A percentile compares a stretch with the other conserved stretches of the same genome.
Evolutionary conservation across 495 filamentous ascomycete genomes (phyloP).

Genomic region (Penicillium paradoxum): DNA sequence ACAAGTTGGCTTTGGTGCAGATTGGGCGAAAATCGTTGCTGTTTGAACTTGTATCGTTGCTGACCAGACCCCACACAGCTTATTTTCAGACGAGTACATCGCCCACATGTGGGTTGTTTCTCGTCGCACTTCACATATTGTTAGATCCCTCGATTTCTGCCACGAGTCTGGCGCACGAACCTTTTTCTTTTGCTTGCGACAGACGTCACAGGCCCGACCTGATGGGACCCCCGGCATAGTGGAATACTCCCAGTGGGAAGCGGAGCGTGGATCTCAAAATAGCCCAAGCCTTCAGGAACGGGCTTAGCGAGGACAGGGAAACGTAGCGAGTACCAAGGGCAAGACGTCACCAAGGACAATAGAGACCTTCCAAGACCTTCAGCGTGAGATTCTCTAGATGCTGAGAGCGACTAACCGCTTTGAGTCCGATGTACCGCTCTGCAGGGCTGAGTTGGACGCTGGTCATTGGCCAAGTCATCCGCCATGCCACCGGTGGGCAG

Average conservation of each 20-base stretch:
- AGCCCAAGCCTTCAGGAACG: neutral
- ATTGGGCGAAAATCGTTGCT: conserved; percentile 19
- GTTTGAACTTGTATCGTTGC: conserved; percentile 45
- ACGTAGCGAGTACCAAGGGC: neutral
- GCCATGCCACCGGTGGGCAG: neutral
- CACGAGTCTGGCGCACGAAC: conserved; percentile 16
- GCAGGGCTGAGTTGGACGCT: neutral
- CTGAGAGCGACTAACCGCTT: conserved; percentile 12
- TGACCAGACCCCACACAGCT: conserved; percentile 44
- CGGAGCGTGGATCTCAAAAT: conserved; percentile 5
- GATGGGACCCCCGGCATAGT: conserved; percentile 49
- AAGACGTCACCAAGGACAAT: neutral
- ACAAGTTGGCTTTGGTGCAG: neutral
- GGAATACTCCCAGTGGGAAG: neutral
- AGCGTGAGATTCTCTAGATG: neutral
- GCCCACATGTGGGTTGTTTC: conserved; percentile 37
- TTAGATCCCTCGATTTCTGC: neutral
- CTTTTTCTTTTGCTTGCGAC: conserved; percentile 52
- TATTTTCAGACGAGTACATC: conserved; percentile 43
- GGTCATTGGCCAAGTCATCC: neutral
- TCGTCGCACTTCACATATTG: conserved; percentile 35
- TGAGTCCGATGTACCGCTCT: conserved; percentile 15
- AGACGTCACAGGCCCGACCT: conserved; percentile 45
- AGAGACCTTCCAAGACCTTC: too few relatives aligned
- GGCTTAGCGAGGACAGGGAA: too few relatives aligned